Evolutionary conservation across 2,329 filamentous ascomycete species (phyloP).

Genomic region (Tolypocladium ophioglossoides): DNA sequence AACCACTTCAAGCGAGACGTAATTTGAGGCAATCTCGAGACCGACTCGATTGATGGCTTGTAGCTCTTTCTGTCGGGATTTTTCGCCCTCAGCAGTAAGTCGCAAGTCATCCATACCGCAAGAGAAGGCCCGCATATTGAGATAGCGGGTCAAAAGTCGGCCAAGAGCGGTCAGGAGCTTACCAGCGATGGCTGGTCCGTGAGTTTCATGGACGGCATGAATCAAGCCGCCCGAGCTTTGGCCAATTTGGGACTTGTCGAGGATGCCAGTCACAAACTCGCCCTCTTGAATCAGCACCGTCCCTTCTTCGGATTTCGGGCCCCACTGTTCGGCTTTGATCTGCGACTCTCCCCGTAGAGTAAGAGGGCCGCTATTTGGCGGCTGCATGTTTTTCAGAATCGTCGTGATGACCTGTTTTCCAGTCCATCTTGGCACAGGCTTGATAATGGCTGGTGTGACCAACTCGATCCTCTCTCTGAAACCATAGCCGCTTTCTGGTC

Average conservation of each 20-base stretch:
- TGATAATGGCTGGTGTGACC: conserved; percentile 70
- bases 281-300: conserved; percentile 75
- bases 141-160: conserved; percentile 74
- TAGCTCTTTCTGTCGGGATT: conserved; percentile 56
- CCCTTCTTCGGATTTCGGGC: conserved; percentile 63
- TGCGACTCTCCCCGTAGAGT: conserved; percentile 72
- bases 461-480: conserved; percentile 72
- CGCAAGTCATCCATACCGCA: conserved; percentile 95
- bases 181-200: conserved; percentile 81
- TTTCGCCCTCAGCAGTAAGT: conserved; percentile 71
- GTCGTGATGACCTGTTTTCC: conserved; percentile 94
- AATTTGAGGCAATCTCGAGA: conserved; percentile 70
- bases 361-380: conserved; percentile 62
- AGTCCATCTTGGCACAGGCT: conserved; percentile 77
- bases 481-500: conserved; percentile 85
- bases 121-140: conserved; percentile 91
- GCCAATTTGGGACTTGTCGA: conserved; percentile 93
- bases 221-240: conserved; percentile 78
- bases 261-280: conserved; percentile 78
- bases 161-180: conserved; percentile 84
- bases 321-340: conserved; percentile 71
- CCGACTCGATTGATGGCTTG: conserved; percentile 58
- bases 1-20: conserved; percentile 69
- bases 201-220: conserved; percentile 86
- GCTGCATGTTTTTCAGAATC: conserved; percentile 84